Evolutionary conservation across 2,329 filamentous ascomycete genomes (phyloP).

Genomic region (Rhynchosporium agropyri): DNA sequence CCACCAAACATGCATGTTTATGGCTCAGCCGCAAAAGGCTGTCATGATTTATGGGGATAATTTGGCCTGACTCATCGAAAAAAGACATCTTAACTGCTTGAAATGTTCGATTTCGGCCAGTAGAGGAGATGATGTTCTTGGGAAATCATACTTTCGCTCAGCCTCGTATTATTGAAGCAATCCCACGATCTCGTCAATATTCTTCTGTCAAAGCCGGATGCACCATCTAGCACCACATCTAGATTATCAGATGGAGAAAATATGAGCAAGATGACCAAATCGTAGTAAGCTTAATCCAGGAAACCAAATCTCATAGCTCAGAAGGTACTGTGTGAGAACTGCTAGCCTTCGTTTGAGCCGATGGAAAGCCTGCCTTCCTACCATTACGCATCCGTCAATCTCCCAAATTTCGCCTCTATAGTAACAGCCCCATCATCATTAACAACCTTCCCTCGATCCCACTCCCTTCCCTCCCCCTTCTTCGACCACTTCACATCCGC

Average conservation of each 20-base stretch:
- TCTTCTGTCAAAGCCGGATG: background rate
- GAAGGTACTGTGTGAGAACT: background rate
- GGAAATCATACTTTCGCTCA: too few relatives aligned
- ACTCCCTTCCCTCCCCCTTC: constrained; percentile 54
- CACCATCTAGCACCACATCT: background rate
- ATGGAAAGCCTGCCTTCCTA: background rate
- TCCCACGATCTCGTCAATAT: too few relatives aligned
- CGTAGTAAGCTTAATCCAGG: background rate
- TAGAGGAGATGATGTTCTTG: background rate
- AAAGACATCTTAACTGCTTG: background rate
- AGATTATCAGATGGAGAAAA: background rate
- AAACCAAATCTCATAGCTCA: background rate
- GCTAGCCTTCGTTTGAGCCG: too few relatives aligned
- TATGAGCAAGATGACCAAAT: background rate
- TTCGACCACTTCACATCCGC: constrained; percentile 73
- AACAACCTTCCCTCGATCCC: constrained; percentile 66
- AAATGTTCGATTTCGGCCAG: background rate
- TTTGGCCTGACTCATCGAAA: background rate
- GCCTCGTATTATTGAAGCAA: too few relatives aligned
- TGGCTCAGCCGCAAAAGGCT: background rate
- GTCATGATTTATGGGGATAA: background rate
- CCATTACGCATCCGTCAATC: constrained; percentile 30
- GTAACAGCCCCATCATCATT: constrained; percentile 55
- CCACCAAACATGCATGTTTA: background rate
- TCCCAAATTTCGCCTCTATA: constrained; percentile 37